Evolutionary conservation across 163 green algal species (phyloP).

Genomic region (Prototheca wickerhamii): DNA sequence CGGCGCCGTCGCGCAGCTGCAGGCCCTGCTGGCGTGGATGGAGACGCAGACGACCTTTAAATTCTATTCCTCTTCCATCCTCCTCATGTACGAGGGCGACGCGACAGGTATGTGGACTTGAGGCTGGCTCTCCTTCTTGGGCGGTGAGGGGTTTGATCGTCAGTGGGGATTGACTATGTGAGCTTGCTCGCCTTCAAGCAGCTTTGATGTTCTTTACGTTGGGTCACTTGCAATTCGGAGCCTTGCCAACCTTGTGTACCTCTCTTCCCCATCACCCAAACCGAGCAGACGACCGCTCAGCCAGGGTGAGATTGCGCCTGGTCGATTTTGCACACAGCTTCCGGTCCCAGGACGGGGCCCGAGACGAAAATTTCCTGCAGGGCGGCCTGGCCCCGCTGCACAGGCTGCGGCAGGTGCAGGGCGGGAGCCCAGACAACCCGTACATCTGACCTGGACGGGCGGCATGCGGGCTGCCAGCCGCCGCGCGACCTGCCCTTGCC

Average conservation of each 20-base stretch:
- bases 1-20: constrained; percentile 55
- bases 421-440: not conserved
- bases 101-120: constrained; percentile 22
- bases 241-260: not conserved
- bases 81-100: constrained; percentile 82
- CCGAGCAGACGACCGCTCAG: constrained; percentile 26
- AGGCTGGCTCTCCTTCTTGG: too few relatives aligned
- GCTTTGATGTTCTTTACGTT: too few relatives aligned
- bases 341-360: constrained; percentile 10
- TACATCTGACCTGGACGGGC: not conserved
- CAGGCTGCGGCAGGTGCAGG: constrained; percentile 3
- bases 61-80: constrained; percentile 65
- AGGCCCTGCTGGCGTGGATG: constrained; percentile 51
- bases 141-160: too few relatives aligned
- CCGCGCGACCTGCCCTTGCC: too few relatives aligned
- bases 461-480: too few relatives aligned
- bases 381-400: constrained; percentile 30
- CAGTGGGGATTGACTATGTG: too few relatives aligned
- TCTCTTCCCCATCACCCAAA: too few relatives aligned
- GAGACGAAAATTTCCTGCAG: constrained; percentile 43
- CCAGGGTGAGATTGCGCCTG: constrained; percentile 46
- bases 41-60: constrained; percentile 45
- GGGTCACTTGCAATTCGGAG: not conserved
- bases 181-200: too few relatives aligned
- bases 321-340: constrained; percentile 89